Evolutionary conservation across 2,329 filamentous ascomycete species (phyloP).

Genomic region (Penicillium sp.): DNA sequence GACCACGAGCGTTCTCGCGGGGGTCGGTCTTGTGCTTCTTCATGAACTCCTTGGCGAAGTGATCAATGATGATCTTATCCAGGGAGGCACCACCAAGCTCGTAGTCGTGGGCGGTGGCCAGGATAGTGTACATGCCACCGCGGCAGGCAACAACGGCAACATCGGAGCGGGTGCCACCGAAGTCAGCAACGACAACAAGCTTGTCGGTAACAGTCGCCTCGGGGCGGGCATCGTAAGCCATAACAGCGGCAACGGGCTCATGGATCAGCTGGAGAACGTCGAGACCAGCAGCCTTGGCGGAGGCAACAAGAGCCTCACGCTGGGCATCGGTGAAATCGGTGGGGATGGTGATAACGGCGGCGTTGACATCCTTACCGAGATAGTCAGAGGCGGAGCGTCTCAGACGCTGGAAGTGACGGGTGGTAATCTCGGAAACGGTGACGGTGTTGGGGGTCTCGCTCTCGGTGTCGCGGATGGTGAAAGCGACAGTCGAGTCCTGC

Average conservation of each 20-base stretch:
- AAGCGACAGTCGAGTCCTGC: conserved; percentile 67
- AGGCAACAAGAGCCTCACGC: conserved; percentile 72
- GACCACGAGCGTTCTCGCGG: conserved; percentile 71
- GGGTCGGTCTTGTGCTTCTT: conserved; percentile 95
- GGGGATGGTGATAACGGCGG: conserved; percentile 90
- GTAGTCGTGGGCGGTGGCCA: conserved; percentile 93
- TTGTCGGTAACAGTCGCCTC: conserved; percentile 77
- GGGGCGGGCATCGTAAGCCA: conserved; percentile 86
- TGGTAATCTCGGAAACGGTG: conserved; percentile 75
- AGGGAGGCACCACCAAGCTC: conserved; percentile 83
- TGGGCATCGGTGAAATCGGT: conserved; percentile 90
- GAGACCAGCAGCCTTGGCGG: conserved; percentile 75
- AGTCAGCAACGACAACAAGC: conserved; percentile 83
- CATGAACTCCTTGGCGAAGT: conserved; percentile 98
- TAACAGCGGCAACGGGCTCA: conserved; percentile 82
- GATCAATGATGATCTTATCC: conserved; percentile 87
- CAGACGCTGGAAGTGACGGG: conserved; percentile 79
- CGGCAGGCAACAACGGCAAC: conserved; percentile 86
- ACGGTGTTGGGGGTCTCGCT: conserved; percentile 66
- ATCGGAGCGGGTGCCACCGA: conserved; percentile 90
- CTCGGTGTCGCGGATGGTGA: conserved; percentile 75
- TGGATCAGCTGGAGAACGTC: conserved; percentile 91
- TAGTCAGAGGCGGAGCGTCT: conserved; percentile 83
- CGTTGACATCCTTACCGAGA: conserved; percentile 87
- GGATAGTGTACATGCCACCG: conserved; percentile 92